Evolutionary conservation across 2,329 filamentous ascomycete species (phyloP).

Genomic region (Xylaria sp.): DNA sequence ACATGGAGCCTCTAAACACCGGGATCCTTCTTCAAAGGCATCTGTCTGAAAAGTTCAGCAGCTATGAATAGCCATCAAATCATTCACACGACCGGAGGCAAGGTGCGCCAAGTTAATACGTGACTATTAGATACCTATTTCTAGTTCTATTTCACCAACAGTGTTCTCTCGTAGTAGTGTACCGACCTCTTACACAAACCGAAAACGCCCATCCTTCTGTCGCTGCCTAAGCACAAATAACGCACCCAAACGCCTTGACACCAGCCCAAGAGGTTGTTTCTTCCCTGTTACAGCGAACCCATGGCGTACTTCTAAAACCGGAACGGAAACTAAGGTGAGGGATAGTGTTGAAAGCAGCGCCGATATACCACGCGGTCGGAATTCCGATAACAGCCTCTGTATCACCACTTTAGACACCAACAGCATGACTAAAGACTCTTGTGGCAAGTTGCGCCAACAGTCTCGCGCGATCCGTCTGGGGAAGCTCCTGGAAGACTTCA

Average conservation of each 20-base stretch:
- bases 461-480: slow-evolving; percentile 81
- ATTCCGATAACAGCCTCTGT: too few species aligned
- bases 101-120: background rate
- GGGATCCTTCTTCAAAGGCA: background rate
- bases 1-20: background rate
- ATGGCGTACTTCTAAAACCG: background rate
- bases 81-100: background rate
- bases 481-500: slow-evolving; percentile 86
- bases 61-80: background rate
- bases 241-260: slow-evolving; percentile 7
- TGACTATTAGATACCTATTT: slow-evolving; percentile 5
- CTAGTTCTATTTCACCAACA: background rate
- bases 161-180: background rate
- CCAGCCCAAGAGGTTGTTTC: background rate
- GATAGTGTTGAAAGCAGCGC: background rate
- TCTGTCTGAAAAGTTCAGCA: background rate
- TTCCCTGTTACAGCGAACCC: background rate
- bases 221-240: slow-evolving; percentile 6
- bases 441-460: slow-evolving; percentile 85
- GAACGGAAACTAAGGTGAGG: background rate
- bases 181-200: background rate
- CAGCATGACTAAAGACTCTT: slow-evolving; percentile 85
- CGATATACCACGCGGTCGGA: too few species aligned
- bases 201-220: slow-evolving; percentile 17
- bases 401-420: slow-evolving; percentile 59